These are phyloP conservation scores for Filosporella fistucella DNA, from an alignment of 495 filamentous ascomycete species.

Conservation along the genomic window DNA sequence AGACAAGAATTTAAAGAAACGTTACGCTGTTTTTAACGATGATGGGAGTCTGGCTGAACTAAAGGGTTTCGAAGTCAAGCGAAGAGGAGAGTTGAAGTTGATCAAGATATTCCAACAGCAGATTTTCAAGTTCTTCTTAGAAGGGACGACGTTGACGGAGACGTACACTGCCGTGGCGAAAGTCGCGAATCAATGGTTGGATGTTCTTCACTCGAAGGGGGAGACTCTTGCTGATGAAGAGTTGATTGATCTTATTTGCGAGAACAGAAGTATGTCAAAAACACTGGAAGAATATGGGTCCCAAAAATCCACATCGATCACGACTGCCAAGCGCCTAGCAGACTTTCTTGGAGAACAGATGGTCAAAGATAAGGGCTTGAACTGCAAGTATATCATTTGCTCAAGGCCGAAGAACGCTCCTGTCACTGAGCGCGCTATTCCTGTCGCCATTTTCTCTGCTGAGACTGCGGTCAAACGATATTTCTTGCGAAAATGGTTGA, in stretches of 20 bases:
- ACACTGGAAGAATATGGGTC: conserved; percentile 90
- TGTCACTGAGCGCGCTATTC: conserved; percentile 91
- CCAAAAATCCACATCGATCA: conserved; percentile 98
- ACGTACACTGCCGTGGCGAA: conserved; percentile 90
- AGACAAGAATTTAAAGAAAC: conserved; percentile 98
- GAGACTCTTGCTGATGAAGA: conserved; percentile 90
- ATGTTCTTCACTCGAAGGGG: conserved; percentile 85
- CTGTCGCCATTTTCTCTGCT: conserved; percentile 95
- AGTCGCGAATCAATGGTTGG: conserved; percentile 94
- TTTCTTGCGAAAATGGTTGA: conserved; percentile 93
- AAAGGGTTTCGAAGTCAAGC: conserved; percentile 98
- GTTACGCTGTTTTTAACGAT: conserved; percentile 98
- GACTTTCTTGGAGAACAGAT: conserved; percentile 98
- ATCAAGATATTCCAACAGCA: conserved; percentile 99
- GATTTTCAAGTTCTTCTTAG: conserved; percentile 98
- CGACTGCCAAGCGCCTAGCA: conserved; percentile 90
- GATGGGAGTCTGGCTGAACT: conserved; percentile 95
- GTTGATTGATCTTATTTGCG: conserved; percentile 96
- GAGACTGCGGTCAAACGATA: conserved; percentile 79
- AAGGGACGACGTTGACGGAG: conserved; percentile 78
- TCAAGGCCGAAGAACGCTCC: conserved; percentile 80
- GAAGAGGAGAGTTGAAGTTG: conserved; percentile 94
- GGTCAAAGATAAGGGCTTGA: conserved; percentile 97
- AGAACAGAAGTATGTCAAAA: conserved; percentile 97
- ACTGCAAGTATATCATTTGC: conserved; percentile 99